A percentile compares a stretch with the other conserved stretches of the same genome.
Evolutionary conservation across 1,139 yeast species (phyloP).

Genomic region (Candida sojae): DNA sequence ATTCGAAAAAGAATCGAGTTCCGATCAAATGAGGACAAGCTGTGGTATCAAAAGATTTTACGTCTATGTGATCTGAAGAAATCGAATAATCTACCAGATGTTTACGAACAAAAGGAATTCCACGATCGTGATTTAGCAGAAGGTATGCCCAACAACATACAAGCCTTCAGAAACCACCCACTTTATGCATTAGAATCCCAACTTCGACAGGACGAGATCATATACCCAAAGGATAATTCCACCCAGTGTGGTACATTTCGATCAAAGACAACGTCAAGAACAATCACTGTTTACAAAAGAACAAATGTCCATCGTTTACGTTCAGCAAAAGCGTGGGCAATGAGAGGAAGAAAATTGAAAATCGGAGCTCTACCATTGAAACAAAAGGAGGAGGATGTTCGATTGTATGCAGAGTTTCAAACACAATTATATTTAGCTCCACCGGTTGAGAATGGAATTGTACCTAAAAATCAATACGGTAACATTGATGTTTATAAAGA

Average conservation of each 20-base stretch:
- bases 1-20: conserved; percentile 68
- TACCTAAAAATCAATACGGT: conserved; percentile 77
- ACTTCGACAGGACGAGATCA: conserved; percentile 67
- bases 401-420: conserved; percentile 72
- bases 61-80: conserved; percentile 30
- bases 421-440: conserved; percentile 73
- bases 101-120: conserved; percentile 71
- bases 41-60: conserved; percentile 62
- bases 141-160: conserved; percentile 83
- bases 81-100: conserved; percentile 52
- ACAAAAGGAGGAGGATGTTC: conserved; percentile 48
- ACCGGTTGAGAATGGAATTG: conserved; percentile 59
- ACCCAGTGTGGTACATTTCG: conserved; percentile 70
- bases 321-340: conserved; percentile 86
- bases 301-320: conserved; percentile 61
- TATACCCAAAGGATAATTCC: conserved; percentile 62
- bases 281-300: conserved; percentile 65
- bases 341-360: conserved; percentile 74
- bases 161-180: conserved; percentile 88
- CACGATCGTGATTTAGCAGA: conserved; percentile 67
- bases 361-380: conserved; percentile 70
- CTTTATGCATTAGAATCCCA: conserved; percentile 80
- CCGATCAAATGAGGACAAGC: conserved; percentile 53
- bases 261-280: conserved; percentile 33
- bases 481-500: conserved; percentile 78